A percentile compares a stretch with the other conserved stretches of the same genome.
phyloP scores from a whole-genome alignment of 345 rosid species.

The Linum trigynum region DNA sequence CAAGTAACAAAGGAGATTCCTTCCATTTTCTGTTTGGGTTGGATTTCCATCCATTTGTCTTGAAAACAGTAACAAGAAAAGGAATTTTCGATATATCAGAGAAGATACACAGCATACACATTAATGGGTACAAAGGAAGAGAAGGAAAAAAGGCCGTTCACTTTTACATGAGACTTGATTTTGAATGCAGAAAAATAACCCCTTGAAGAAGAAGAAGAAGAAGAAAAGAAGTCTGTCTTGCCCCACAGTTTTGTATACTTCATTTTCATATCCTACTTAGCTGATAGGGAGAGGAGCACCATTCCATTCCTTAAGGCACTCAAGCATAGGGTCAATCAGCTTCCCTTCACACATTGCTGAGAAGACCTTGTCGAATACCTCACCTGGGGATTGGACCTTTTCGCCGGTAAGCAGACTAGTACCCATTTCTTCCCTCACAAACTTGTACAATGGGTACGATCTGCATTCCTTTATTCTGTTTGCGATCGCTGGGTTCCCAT shows the following conservation, averaged over 20 bases:
- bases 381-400: background rate
- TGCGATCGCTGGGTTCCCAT: background rate
- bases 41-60: background rate
- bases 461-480: constrained; percentile 4
- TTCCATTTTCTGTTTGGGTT: background rate
- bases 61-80: background rate
- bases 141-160: too few species aligned
- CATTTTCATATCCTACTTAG: background rate
- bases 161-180: background rate
- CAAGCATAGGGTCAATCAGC: constrained; percentile 1
- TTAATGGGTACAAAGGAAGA: background rate
- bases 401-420: background rate
- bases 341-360: constrained; percentile 1
- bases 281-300: constrained; percentile 2
- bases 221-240: too few species aligned
- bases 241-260: background rate
- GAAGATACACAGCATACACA: background rate
- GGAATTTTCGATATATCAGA: background rate
- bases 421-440: constrained; percentile 1
- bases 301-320: constrained; percentile 3
- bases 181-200: background rate
- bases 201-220: too few species aligned
- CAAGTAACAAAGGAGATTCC: background rate
- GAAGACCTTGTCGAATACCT: constrained; percentile 1
- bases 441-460: constrained; percentile 4